Percentiles rank a stretch among this genome's conserved stretches.
Conservation (phyloP, 208 protist genomes). For the Plasmodiophora brassicae region DNA sequence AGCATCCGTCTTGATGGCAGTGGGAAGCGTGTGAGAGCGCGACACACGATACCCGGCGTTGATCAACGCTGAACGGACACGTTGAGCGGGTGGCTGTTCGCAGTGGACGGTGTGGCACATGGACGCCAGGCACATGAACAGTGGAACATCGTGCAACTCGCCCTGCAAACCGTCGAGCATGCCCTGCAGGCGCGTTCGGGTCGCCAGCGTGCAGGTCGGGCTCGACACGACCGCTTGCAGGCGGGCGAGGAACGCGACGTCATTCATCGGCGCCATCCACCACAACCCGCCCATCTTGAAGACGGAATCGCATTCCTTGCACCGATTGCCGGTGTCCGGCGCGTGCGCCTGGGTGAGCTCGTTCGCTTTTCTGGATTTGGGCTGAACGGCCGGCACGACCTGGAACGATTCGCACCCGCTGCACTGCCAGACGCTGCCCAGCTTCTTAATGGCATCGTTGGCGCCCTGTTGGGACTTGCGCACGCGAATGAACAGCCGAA, state of each 20-base stretch:
- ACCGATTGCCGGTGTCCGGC: not conserved
- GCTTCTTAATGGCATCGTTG: not conserved
- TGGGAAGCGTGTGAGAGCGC: constrained; percentile 76
- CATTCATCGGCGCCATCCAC: not conserved
- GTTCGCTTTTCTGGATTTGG: not conserved
- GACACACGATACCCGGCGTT: constrained; percentile 72
- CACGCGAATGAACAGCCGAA: constrained; percentile 95
- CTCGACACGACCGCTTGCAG: not conserved
- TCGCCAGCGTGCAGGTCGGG: not conserved
- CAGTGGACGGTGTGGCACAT: constrained; percentile 28
- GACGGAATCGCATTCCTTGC: not conserved
- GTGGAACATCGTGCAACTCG: constrained; percentile 26
- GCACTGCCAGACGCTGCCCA: not conserved
- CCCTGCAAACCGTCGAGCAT: not conserved
- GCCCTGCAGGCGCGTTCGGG: not conserved
- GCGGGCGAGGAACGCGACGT: not conserved
- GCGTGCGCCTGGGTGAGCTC: not conserved
- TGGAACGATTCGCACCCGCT: not conserved
- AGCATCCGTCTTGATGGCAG: constrained; percentile 81
- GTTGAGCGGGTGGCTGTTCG: not conserved
- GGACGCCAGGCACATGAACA: not conserved
- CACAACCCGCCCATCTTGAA: not conserved
- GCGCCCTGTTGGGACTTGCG: constrained; percentile 61
- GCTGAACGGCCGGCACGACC: not conserved
- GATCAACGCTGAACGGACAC: not conserved